These are phyloP conservation scores for Cryptosporidium viatorum DNA, from an alignment of 169 alveolate genomes.

Conservation along the genomic window DNA sequence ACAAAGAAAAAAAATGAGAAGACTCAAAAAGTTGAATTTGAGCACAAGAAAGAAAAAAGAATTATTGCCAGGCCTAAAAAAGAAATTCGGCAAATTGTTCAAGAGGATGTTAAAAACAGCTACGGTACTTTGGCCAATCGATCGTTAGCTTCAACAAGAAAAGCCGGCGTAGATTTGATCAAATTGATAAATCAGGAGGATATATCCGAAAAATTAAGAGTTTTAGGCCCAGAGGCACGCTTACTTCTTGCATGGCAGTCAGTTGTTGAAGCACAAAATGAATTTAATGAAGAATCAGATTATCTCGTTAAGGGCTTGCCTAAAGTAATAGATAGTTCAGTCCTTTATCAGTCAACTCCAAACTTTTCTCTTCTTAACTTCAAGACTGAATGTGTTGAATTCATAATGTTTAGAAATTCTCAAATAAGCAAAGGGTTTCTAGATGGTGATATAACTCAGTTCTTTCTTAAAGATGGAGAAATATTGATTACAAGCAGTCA, in stretches of 20 bases:
- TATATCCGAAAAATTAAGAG: conserved; percentile 19
- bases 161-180: conserved; percentile 24
- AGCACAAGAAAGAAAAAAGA: conserved; percentile 13
- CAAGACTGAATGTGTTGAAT: conserved; percentile 14
- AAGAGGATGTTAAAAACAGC: background rate
- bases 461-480: conserved; percentile 46
- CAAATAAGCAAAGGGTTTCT: conserved; percentile 50
- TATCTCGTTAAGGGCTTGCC: conserved; percentile 23
- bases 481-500: conserved; percentile 42
- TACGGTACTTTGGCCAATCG: background rate
- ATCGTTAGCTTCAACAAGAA: conserved; percentile 37
- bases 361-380: conserved; percentile 32
- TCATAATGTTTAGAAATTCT: conserved; percentile 43
- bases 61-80: conserved; percentile 62
- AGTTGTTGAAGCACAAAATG: conserved; percentile 59
- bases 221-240: conserved; percentile 59
- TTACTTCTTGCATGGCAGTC: conserved; percentile 68
- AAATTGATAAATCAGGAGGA: conserved; percentile 27
- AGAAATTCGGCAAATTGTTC: background rate
- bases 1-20: background rate
- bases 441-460: conserved; percentile 43
- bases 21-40: background rate
- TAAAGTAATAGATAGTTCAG: conserved; percentile 8
- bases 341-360: conserved; percentile 36
- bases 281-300: conserved; percentile 52